Base-by-base conservation (phyloP, 2,329 filamentous ascomycete genomes). In the Cytospora piceae region DNA sequence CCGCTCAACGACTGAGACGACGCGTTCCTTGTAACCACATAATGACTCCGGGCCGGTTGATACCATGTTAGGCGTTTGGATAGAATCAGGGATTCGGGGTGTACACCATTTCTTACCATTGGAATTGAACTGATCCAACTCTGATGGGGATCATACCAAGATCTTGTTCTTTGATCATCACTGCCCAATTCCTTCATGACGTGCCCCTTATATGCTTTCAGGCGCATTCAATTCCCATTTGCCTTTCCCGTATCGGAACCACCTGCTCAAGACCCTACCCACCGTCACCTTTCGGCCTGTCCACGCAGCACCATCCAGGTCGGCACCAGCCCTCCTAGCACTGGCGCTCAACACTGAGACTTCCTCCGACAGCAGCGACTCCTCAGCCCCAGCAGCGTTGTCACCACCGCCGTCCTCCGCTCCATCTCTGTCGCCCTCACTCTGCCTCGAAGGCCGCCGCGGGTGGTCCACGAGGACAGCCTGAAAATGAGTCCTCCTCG, bases 261-360 rank as follows among this genome's bases (percentile, higher is more conserved):
- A 93, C 39, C 88, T 84, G 22, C 81, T 79, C 49, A 90, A 77
- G 22, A 92, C 80, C 67, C 80, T 81, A 60, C 79, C 80, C 12
- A 90, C 77, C 61, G 85, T 80, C 1, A 90, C 83, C 15, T 82
- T 86, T 68, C 84, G 82, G 12, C 86, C 87, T 59, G 79, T 82
- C 85, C 84, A 89, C 5, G 77, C 78, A 4, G 79, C 81, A 61
- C 85, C 84, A 31, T 84, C 81, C 63, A 77, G 74, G 57, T 77
- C 74, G 31, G 75, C 71, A 8, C 76, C 76, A 29, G 75, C 71
- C 31, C 79, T 81, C 64, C 80, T 81, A 46, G 79, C 74, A 32
- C 83, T 83, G 6, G 84, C 85, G 69, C 83, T 89, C 61, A 93
- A 75, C 52, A 93, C 76, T 11, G 90, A 89, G 8, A 91, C 76